These are phyloP conservation scores for Alternaria burnsii DNA, from an alignment of 2,329 filamentous ascomycete species.

Conservation along the genomic window DNA sequence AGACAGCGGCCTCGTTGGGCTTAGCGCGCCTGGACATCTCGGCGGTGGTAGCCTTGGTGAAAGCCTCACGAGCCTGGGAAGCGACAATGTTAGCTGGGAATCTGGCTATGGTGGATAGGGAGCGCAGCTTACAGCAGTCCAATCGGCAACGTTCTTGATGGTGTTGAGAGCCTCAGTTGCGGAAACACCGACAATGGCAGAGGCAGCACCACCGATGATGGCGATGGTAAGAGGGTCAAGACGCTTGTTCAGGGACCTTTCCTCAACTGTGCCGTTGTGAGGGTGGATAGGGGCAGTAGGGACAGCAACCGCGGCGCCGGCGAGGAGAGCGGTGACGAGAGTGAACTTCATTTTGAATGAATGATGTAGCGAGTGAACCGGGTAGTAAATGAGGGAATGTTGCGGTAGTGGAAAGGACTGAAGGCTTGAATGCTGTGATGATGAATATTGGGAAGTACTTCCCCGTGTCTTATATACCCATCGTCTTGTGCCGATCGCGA, in stretches of 20 bases:
- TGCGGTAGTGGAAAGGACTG: not conserved
- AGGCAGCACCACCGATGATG: not conserved
- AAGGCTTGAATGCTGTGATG: not conserved
- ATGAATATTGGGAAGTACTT: not conserved
- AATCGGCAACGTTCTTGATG: not conserved
- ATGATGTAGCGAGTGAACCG: not conserved
- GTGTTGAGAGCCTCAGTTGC: not conserved
- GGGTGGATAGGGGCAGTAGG: slow-evolving; percentile 1
- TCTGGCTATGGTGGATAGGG: not conserved
- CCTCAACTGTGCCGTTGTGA: not conserved
- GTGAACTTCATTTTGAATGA: slow-evolving; percentile 5
- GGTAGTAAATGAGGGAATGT: not conserved
- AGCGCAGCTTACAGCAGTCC: not conserved
- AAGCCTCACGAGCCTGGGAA: slow-evolving; percentile 1
- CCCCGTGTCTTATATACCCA: slow-evolving; percentile 1
- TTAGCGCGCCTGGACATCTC: not conserved
- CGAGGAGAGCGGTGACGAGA: not conserved
- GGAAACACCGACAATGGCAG: not conserved
- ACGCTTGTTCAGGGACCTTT: not conserved
- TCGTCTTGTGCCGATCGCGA: not conserved
- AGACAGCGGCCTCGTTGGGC: not conserved
- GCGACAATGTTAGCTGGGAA: not conserved
- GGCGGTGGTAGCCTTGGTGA: not conserved
- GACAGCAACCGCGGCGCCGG: not conserved
- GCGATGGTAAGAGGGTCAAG: not conserved